Evolutionary conservation across 495 filamentous ascomycete species (phyloP).

Genomic region (Clavariopsis aquatica): DNA sequence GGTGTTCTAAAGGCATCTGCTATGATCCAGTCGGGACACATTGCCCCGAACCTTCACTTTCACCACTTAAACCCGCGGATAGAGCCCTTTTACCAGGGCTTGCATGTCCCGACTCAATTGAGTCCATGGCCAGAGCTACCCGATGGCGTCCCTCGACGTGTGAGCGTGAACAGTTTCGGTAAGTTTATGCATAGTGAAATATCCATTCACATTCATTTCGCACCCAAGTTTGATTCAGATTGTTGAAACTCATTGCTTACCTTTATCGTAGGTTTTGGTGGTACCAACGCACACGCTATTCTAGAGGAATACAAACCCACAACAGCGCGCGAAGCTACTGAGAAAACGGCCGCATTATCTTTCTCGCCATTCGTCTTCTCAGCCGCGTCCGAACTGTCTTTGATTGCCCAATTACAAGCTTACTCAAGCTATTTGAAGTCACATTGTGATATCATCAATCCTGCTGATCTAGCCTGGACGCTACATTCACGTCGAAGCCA

Average conservation of each 20-base stretch:
- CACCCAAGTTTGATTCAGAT: too few relatives aligned
- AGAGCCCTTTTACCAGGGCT: constrained; percentile 11
- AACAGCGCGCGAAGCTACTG: constrained; percentile 44
- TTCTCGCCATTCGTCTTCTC: constrained; percentile 47
- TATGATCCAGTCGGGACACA: constrained; percentile 30
- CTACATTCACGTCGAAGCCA: constrained; percentile 15
- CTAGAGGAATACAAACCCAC: constrained; percentile 35
- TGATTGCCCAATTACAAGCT: background rate
- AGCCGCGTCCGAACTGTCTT: constrained; percentile 42
- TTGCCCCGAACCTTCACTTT: constrained; percentile 34
- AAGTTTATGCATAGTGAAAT: constrained; percentile 47
- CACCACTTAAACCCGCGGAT: constrained; percentile 26
- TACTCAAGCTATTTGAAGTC: constrained; percentile 4
- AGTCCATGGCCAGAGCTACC: constrained; percentile 26
- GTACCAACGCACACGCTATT: constrained; percentile 32
- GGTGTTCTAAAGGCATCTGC: constrained; percentile 40
- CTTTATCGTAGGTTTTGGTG: constrained; percentile 32
- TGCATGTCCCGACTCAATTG: constrained; percentile 12
- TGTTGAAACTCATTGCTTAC: constrained; percentile 44
- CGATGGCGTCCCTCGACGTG: background rate
- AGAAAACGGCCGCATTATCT: constrained; percentile 20
- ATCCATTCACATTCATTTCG: too few relatives aligned
- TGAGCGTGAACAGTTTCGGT: constrained; percentile 30
- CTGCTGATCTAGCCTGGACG: constrained; percentile 39
- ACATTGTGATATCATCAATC: background rate